Base-by-base conservation (phyloP, 2,329 filamentous ascomycete species). In the Davidsoniella eucalypti region DNA sequence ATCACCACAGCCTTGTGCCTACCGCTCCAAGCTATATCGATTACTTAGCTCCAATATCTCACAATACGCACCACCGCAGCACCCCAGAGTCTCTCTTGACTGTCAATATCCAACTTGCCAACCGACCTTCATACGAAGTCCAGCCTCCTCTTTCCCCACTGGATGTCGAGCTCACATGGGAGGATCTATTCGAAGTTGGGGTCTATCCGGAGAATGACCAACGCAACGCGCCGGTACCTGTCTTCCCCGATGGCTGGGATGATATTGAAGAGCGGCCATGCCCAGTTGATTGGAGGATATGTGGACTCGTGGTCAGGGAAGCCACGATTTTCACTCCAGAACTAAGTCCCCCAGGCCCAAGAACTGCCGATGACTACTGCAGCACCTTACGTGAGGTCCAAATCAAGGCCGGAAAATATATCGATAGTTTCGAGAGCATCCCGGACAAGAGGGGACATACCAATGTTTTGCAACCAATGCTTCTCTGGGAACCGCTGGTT, bases 401-500 rank as follows among this genome's bases (percentile, higher is more conserved):
- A 29, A n/a, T 49, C 16, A 17, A 17, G 10, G n/a, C n/a, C 6
- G 38, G 38, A 25, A 42, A 21, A 18, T 49, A 29, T 39, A 33
- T 49, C 17, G 47, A 49, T 10, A 39, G 37, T 16, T 49, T 41
- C 16, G 38, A 36, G 4, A 41, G 26, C 36, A 41, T 49, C 23
- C 23, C 47, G 8, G 47, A 49, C 23, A 41, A 42, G n/a, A 49
- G 37, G 10, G 47, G 47, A n/a, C 47, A 49, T 18, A 29, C 47
- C 47, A 49, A 49, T 16, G 26, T 18, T 5, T 29, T 41, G 25
- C 38, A 23, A 5, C 47, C 47, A 38, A 49, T 49, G 47, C 23
- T 49, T 21, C 9, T 49, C 38, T 49, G 47, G 47, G 47, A 49
- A 10, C 47, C 47, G 18, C n/a, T 49, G 10, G 37, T 49, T 16